These are phyloP conservation scores for Gamarada debralockiae DNA, from an alignment of 495 filamentous ascomycete species.

Conservation along the genomic window DNA sequence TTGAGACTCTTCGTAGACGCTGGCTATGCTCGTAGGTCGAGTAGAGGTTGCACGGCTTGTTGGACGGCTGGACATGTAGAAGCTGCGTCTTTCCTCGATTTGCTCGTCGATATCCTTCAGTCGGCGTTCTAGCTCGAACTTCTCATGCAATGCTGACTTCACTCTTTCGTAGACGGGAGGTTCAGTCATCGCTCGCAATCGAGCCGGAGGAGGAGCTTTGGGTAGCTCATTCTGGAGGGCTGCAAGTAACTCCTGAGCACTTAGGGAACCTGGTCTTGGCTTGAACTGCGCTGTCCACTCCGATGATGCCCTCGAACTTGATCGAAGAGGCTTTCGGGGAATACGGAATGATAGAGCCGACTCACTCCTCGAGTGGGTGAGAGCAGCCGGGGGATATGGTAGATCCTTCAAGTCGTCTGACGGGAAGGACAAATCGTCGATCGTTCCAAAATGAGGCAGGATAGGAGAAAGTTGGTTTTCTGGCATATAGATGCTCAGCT, in stretches of 20 bases:
- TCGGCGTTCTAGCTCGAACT: slow-evolving; percentile 40
- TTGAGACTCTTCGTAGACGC: slow-evolving; percentile 21
- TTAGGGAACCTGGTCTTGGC: slow-evolving; percentile 17
- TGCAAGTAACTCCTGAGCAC: slow-evolving; percentile 15
- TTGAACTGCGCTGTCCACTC: slow-evolving; percentile 20
- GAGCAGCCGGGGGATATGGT: slow-evolving; percentile 34
- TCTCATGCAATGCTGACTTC: slow-evolving; percentile 48
- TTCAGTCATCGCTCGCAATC: slow-evolving; percentile 19
- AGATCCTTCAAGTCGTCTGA: slow-evolving; percentile 15
- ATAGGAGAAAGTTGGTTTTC: slow-evolving; percentile 63
- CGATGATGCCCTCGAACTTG: slow-evolving; percentile 16
- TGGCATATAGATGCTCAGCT: slow-evolving; percentile 69
- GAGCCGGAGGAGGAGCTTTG: slow-evolving; percentile 17
- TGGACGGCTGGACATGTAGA: slow-evolving; percentile 41
- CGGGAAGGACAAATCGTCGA: slow-evolving; percentile 13
- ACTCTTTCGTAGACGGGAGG: slow-evolving; percentile 37
- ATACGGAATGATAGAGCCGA: slow-evolving; percentile 48
- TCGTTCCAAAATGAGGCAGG: slow-evolving; percentile 42
- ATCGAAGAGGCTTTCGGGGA: slow-evolving; percentile 35
- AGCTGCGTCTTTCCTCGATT: slow-evolving; percentile 45
- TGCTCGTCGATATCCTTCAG: slow-evolving; percentile 45
- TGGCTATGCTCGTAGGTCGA: slow-evolving; percentile 1
- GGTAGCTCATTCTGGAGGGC: slow-evolving; percentile 18
- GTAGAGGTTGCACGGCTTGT: slow-evolving; percentile 17
- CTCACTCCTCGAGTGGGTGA: slow-evolving; percentile 40